Evolutionary conservation across 1,284 basidiomycete genomes (phyloP).

Genomic region (Afroboletus lepidellus): DNA sequence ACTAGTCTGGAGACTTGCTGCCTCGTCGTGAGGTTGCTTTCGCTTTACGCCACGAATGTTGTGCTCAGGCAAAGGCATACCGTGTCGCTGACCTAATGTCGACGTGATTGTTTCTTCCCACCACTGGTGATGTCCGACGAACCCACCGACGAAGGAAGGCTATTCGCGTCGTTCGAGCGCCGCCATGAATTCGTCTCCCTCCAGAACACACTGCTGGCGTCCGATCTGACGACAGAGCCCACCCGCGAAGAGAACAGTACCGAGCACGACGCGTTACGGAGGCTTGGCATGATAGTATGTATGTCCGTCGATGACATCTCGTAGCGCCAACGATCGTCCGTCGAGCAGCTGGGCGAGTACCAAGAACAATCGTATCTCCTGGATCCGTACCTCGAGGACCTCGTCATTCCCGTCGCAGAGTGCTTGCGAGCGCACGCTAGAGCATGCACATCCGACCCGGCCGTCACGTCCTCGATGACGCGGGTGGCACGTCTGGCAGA

Average conservation of each 20-base stretch:
- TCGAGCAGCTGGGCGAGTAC: conserved; percentile 77
- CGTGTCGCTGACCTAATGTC: conserved; percentile 26
- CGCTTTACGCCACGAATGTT: conserved; percentile 21
- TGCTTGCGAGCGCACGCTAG: conserved; percentile 62
- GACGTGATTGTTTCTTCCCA: not conserved
- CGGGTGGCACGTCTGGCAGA: conserved; percentile 57
- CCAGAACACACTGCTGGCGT: conserved; percentile 51
- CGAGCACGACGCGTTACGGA: conserved; percentile 42
- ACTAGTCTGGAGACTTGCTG: not conserved
- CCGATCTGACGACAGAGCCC: conserved; percentile 48
- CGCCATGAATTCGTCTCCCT: conserved; percentile 55
- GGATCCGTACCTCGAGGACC: conserved; percentile 89
- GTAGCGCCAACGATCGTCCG: conserved; percentile 1
- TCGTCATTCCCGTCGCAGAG: conserved; percentile 78
- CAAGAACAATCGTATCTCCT: conserved; percentile 93
- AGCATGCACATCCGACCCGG: conserved; percentile 38
- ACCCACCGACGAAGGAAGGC: conserved; percentile 38
- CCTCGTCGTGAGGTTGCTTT: conserved; percentile 12
- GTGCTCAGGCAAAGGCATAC: conserved; percentile 12
- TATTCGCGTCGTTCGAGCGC: conserved; percentile 60
- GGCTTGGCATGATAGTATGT: conserved; percentile 37
- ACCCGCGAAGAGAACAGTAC: conserved; percentile 47
- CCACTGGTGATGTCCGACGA: conserved; percentile 36
- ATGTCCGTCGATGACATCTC: conserved; percentile 4
- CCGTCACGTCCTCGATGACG: conserved; percentile 35